A percentile compares a stretch with the other conserved stretches of the same genome.
Conservation (phyloP, 371 early-diverging fungal species). For the Apophysomyces variabilis region DNA sequence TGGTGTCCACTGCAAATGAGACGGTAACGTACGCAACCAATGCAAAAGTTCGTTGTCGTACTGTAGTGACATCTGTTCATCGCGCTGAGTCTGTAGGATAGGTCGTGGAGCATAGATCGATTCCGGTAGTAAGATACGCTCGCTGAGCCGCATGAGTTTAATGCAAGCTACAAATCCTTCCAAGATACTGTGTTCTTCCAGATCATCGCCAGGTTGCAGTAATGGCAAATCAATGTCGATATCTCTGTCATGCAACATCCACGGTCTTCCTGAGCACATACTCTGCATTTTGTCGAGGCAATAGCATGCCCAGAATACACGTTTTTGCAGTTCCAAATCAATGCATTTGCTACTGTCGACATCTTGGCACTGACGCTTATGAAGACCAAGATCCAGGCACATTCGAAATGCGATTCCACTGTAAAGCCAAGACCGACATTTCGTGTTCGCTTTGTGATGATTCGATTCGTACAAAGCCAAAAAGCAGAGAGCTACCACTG, state of each 20-base stretch:
- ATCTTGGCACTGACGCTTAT: neutral
- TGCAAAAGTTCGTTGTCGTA: conserved; percentile 28
- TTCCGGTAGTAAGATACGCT: conserved; percentile 28
- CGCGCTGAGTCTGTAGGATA: conserved; percentile 23
- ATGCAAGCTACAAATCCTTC: conserved; percentile 34
- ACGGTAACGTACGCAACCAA: conserved; percentile 34
- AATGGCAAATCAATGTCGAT: conserved; percentile 36
- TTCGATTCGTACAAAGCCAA: conserved; percentile 10
- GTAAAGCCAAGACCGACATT: conserved; percentile 16
- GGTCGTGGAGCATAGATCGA: conserved; percentile 16
- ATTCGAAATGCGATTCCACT: conserved; percentile 39
- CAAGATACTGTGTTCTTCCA: conserved; percentile 30
- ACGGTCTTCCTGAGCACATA: conserved; percentile 18
- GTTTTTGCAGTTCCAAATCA: neutral
- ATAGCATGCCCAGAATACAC: conserved; percentile 38
- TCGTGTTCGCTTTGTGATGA: neutral
- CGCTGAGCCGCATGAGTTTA: conserved; percentile 35
- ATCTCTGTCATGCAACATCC: conserved; percentile 22
- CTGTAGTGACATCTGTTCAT: conserved; percentile 31
- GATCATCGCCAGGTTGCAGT: conserved; percentile 34
- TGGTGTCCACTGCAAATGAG: conserved; percentile 40
- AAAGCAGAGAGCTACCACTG: neutral
- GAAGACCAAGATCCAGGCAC: conserved; percentile 34
- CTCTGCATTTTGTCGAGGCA: conserved; percentile 35
- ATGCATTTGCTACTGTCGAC: neutral